Conservation (phyloP, 2,329 filamentous ascomycete genomes). For the Cyanodermella asteris region DNA sequence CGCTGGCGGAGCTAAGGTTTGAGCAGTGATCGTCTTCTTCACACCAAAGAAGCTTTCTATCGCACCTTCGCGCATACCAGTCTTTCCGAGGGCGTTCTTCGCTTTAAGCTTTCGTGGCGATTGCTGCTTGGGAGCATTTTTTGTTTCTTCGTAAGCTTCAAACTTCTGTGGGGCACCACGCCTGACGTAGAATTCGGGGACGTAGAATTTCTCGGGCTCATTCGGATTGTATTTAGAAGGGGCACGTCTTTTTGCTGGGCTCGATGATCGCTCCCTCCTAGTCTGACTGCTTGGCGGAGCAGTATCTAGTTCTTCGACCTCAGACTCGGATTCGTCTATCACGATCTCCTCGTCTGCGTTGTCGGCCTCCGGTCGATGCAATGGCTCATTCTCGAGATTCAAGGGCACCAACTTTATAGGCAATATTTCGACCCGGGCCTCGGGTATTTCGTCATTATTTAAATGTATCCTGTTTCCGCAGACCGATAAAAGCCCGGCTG, state of each 20-base stretch:
- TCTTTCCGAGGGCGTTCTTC: background rate
- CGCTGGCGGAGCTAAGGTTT: no score
- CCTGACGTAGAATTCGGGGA: slow-evolving; percentile 8
- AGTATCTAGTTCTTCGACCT: slow-evolving; percentile 4
- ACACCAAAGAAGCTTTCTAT: no score
- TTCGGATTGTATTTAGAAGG: slow-evolving; percentile 6
- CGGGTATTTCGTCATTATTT: slow-evolving; percentile 51
- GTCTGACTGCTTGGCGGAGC: slow-evolving; percentile 19
- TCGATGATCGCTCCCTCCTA: slow-evolving; percentile 24
- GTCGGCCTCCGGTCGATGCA: slow-evolving; percentile 42
- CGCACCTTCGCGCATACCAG: no score
- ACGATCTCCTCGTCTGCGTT: slow-evolving; percentile 19
- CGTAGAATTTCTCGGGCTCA: slow-evolving; percentile 7
- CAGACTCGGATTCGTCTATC: slow-evolving; percentile 13
- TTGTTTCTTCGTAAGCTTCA: slow-evolving; percentile 8
- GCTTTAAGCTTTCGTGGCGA: background rate
- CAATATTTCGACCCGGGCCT: slow-evolving; percentile 57
- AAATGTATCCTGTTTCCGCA: slow-evolving; percentile 47
- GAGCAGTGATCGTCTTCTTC: no score
- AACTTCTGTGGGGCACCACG: slow-evolving; percentile 7
- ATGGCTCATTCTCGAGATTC: slow-evolving; percentile 48
- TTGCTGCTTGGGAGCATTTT: slow-evolving; percentile 5
- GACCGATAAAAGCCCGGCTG: no score
- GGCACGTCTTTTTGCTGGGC: slow-evolving; percentile 10
- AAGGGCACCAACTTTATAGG: slow-evolving; percentile 59